Base-by-base conservation (phyloP, 2,329 filamentous ascomycete genomes). In the Sclerotinia subarctica region DNA sequence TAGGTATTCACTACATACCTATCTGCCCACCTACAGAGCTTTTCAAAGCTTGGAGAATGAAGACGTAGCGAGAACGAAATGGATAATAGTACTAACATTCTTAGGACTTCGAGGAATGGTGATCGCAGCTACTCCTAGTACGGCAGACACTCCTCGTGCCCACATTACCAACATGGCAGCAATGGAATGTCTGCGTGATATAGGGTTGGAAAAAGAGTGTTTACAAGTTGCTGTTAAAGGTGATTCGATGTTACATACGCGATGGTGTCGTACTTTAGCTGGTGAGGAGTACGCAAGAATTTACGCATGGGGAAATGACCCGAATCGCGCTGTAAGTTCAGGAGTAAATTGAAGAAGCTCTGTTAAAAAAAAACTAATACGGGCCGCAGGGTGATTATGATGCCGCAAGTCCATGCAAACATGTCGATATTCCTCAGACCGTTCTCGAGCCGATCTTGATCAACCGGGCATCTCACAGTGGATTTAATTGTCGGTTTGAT, bases 91-190 rank as follows among this genome's bases (percentile, higher is more conserved):
- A 57, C 62, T 64, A 10, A 64, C 10, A 3, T 13, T 54, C 32
- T 21, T 57, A 83, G 82, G 80, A 2, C 74, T 84, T 5, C 82
- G 77, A 42, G 86, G 86, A 0, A 80, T 88, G 56, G 81, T 88
- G 70, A 79, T 89, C 63, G 81, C 81, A 8, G 74, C 80, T 2
- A 80, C 82, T 0, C 76, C 83, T 0, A 80, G 81, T 4, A 86
- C 82, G 1, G 84, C 86, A 1, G 78, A 84, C 68, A 87, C 85
- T 1, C 86, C 86, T 1, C 78, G 86, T 35, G 86, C 86, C 0
- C 86, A 88, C 73, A 85, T 88, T 67, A 87, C 83, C 54, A 89
- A 88, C 73, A 84, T 75, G 72, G 85, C 84, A 0, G 84, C 84
- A 0, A 74, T 85, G 79, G 86, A 86, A 71, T 85, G 83, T 73